phyloP scores from a whole-genome alignment of 305 asterid genomes.

The Salvia sclarea region DNA sequence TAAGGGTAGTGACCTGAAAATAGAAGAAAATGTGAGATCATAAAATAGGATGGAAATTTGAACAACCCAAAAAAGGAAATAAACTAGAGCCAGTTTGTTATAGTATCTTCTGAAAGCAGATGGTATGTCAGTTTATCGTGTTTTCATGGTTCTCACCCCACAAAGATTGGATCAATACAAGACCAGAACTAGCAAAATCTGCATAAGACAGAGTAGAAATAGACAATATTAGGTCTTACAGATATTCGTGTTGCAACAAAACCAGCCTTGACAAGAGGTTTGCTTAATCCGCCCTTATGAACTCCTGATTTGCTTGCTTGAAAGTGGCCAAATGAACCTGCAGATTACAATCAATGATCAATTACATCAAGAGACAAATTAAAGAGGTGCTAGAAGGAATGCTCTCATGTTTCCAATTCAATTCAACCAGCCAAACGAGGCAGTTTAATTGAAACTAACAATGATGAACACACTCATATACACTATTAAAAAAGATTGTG shows the following conservation, averaged over 20 bases:
- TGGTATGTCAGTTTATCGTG: background rate
- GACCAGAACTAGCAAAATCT: background rate
- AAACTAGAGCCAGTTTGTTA: background rate
- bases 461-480: background rate
- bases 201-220: constrained; percentile 10
- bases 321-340: constrained; percentile 97
- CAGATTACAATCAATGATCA: constrained; percentile 19
- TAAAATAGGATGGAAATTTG: background rate
- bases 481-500: background rate
- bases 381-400: background rate
- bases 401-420: background rate
- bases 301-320: constrained; percentile 96
- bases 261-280: constrained; percentile 82
- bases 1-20: constrained; percentile 86
- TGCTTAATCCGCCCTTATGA: constrained; percentile 80
- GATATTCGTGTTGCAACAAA: constrained; percentile 97
- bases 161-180: background rate
- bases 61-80: background rate
- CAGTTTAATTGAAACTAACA: background rate
- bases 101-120: constrained; percentile 4
- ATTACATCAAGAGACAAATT: background rate
- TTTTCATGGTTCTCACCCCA: background rate
- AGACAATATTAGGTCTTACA: constrained; percentile 44
- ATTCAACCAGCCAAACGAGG: background rate
- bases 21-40: constrained; percentile 18